Evolutionary conservation across 1,284 basidiomycete species (phyloP).

Genomic region (Apiotrichum siamense): DNA sequence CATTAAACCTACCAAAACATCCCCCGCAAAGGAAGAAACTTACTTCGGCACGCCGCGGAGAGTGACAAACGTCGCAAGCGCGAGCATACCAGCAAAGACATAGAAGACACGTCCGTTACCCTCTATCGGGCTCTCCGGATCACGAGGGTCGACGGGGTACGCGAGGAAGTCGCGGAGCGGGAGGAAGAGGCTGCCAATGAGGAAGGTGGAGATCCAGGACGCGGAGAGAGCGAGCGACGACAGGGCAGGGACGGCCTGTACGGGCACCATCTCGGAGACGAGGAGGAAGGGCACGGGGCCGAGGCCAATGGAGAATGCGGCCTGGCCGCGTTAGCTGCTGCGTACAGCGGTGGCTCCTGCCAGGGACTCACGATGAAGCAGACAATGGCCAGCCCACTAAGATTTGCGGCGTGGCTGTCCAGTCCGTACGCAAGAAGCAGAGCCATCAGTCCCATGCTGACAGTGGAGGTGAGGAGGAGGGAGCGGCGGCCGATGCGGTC

Average conservation of each 20-base stretch:
- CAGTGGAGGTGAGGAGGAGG: constrained; percentile 50
- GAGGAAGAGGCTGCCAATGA: constrained; percentile 74
- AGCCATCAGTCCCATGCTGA: constrained; percentile 62
- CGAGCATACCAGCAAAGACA: constrained; percentile 56
- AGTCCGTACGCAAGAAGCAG: constrained; percentile 66
- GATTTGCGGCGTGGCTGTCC: constrained; percentile 55
- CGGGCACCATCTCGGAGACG: constrained; percentile 82
- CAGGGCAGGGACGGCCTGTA: constrained; percentile 71
- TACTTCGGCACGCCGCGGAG: constrained; percentile 21
- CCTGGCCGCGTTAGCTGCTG: constrained; percentile 39
- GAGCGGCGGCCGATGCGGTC: constrained; percentile 53
- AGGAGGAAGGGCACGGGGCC: constrained; percentile 89
- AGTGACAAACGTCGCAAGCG: constrained; percentile 24
- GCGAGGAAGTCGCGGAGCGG: constrained; percentile 66
- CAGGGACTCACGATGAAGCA: constrained; percentile 73
- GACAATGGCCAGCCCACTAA: constrained; percentile 71
- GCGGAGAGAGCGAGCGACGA: constrained; percentile 74
- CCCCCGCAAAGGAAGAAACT: too few species aligned
- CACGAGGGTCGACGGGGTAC: constrained; percentile 24
- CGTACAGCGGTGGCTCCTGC: too few species aligned
- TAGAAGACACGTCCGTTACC: constrained; percentile 79
- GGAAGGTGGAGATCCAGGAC: constrained; percentile 82
- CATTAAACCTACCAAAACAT: too few species aligned
- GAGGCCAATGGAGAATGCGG: constrained; percentile 81
- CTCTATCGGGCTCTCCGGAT: constrained; percentile 39